Evolutionary conservation across 1,284 basidiomycete genomes (phyloP).

Genomic region (Taiwanofungus camphoratus): DNA sequence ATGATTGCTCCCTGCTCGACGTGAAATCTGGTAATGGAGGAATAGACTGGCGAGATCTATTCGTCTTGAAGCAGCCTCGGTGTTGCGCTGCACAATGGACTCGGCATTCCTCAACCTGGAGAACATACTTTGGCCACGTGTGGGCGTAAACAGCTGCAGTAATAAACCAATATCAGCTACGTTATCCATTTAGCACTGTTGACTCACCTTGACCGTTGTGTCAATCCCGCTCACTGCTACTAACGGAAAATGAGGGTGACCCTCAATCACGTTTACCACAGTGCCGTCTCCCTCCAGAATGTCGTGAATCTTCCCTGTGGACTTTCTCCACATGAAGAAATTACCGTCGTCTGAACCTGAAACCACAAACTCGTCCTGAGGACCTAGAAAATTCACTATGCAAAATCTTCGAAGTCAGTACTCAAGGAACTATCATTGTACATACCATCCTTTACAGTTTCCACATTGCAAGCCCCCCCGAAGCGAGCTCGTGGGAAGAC

Average conservation of each 20-base stretch:
- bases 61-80: slow-evolving; percentile 24
- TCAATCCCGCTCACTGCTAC: slow-evolving; percentile 90
- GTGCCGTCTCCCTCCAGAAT: slow-evolving; percentile 80
- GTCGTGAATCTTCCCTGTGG: slow-evolving; percentile 56
- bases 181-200: neutral
- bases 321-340: slow-evolving; percentile 82
- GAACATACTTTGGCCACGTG: slow-evolving; percentile 37
- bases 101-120: slow-evolving; percentile 49
- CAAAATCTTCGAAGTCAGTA: slow-evolving; percentile 2
- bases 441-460: slow-evolving; percentile 89
- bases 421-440: slow-evolving; percentile 6
- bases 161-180: slow-evolving; percentile 5
- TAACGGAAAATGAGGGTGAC: slow-evolving; percentile 76
- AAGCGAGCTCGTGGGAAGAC: slow-evolving; percentile 68
- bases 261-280: slow-evolving; percentile 86
- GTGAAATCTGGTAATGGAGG: slow-evolving; percentile 30
- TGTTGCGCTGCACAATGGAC: slow-evolving; percentile 50
- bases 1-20: slow-evolving; percentile 16
- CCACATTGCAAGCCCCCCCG: slow-evolving; percentile 74
- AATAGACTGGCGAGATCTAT: slow-evolving; percentile 31
- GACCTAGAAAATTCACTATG: slow-evolving; percentile 80
- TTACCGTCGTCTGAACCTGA: slow-evolving; percentile 92
- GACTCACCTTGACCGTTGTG: slow-evolving; percentile 72
- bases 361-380: slow-evolving; percentile 69
- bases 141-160: slow-evolving; percentile 66